Conservation (phyloP, 768 basidiomycete species). For the Auricularia auricula-judae region DNA sequence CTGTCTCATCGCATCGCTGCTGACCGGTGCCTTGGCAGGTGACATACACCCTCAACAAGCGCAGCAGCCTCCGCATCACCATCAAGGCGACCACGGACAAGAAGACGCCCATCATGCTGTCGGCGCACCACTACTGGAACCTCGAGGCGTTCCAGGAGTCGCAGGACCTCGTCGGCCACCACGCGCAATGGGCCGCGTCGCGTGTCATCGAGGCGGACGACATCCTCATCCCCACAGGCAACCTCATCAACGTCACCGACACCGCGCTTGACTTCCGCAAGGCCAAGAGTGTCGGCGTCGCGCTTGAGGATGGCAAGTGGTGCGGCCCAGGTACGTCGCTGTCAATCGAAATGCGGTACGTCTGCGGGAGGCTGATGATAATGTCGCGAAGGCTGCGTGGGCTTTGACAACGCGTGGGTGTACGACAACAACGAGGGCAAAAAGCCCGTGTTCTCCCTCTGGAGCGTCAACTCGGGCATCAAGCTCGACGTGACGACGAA, state of each 20-base stretch:
- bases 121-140: slow-evolving; percentile 48
- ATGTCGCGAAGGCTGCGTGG: slow-evolving; percentile 26
- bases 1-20: not conserved
- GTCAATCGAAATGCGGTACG: not conserved
- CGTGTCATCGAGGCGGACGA: slow-evolving; percentile 30
- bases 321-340: slow-evolving; percentile 28
- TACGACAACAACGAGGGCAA: slow-evolving; percentile 25
- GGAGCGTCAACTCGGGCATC: slow-evolving; percentile 40
- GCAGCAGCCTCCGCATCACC: slow-evolving; percentile 28
- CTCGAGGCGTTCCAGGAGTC: slow-evolving; percentile 40
- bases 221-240: slow-evolving; percentile 29
- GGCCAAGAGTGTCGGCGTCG: slow-evolving; percentile 25
- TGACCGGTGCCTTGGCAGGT: not conserved
- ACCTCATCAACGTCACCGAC: slow-evolving; percentile 23
- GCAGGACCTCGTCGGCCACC: slow-evolving; percentile 27
- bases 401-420: slow-evolving; percentile 41
- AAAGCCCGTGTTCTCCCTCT: slow-evolving; percentile 27
- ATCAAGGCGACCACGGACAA: slow-evolving; percentile 37
- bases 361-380: slow-evolving; percentile 10
- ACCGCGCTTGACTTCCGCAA: slow-evolving; percentile 35
- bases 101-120: slow-evolving; percentile 47
- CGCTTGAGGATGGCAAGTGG: slow-evolving; percentile 24
- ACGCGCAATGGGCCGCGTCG: slow-evolving; percentile 27
- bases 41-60: slow-evolving; percentile 9
- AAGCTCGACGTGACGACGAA: slow-evolving; percentile 40